These are phyloP conservation scores for Osmanthus fragrans DNA, from an alignment of 257 asterid genomes.

Conservation along the genomic window DNA sequence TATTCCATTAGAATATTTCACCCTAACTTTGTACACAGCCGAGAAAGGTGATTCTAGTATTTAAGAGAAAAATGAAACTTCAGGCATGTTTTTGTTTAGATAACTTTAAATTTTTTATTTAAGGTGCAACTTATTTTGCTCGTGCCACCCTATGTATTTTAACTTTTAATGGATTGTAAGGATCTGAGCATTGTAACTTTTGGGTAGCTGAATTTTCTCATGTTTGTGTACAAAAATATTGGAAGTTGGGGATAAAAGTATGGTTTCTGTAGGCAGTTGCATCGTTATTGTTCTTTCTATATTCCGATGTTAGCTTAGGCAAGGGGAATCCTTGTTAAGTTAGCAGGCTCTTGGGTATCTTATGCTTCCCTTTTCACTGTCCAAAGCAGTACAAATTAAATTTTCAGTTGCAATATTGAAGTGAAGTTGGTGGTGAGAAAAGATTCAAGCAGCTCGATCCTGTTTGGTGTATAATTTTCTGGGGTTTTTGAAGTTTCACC, in stretches of 20 bases:
- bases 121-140: slow-evolving; percentile 29
- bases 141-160: slow-evolving; percentile 21
- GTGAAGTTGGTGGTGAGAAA: too few relatives aligned
- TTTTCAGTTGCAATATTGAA: too few relatives aligned
- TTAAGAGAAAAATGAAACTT: slow-evolving; percentile 9
- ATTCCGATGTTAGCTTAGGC: background rate
- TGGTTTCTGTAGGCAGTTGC: background rate
- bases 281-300: background rate
- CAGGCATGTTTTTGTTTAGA: slow-evolving; percentile 29
- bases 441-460: too few relatives aligned
- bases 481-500: too few relatives aligned
- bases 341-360: background rate
- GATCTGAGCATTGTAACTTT: slow-evolving; percentile 34
- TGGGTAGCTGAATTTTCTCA: background rate
- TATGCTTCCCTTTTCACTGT: background rate
- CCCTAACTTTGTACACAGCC: slow-evolving; percentile 47
- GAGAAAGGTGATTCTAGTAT: slow-evolving; percentile 35
- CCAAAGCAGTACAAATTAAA: too few relatives aligned
- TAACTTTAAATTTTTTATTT: slow-evolving; percentile 42
- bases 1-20: slow-evolving; percentile 24
- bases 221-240: slow-evolving; percentile 2
- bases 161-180: slow-evolving; percentile 28
- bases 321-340: background rate
- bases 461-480: too few relatives aligned
- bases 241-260: background rate